phyloP scores from a whole-genome alignment of 2,329 filamentous ascomycete genomes.

The Hypoxylon sp. region DNA sequence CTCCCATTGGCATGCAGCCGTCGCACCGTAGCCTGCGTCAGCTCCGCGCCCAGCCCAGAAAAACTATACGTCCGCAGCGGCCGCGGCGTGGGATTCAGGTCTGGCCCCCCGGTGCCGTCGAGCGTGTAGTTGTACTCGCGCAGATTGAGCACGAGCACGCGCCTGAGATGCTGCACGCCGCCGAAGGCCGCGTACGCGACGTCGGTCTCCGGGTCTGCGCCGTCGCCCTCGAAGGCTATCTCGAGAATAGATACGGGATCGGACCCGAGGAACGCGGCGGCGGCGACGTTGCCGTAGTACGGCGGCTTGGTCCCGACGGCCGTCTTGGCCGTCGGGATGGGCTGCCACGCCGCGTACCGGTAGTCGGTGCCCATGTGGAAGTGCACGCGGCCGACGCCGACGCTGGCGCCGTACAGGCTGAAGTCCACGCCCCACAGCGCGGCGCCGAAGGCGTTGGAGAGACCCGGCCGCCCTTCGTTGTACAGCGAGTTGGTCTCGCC shows the following conservation, averaged over 20 bases:
- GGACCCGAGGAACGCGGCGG: conserved; percentile 63
- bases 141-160: conserved; percentile 66
- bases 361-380: conserved; percentile 73
- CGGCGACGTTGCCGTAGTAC: conserved; percentile 69
- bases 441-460: conserved; percentile 72
- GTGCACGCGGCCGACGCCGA: conserved; percentile 65
- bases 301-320: conserved; percentile 67
- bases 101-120: conserved; percentile 48
- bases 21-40: conserved; percentile 50
- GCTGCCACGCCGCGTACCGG: conserved; percentile 69
- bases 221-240: conserved; percentile 50
- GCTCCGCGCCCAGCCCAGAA: conserved; percentile 23
- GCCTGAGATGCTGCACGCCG: conserved; percentile 49
- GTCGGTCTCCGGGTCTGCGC: conserved; percentile 47
- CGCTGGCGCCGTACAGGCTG: conserved; percentile 64
- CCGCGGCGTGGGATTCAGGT: conserved; percentile 44
- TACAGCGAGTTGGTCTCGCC: conserved; percentile 71
- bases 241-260: conserved; percentile 56
- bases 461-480: conserved; percentile 66
- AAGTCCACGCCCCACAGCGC: conserved; percentile 72
- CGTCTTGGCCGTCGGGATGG: conserved; percentile 58
- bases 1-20: conserved; percentile 68
- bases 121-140: conserved; percentile 66
- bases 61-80: conserved; percentile 54
- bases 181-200: conserved; percentile 65